phyloP scores from a whole-genome alignment of 176 grass and related monocot species.

The Juncus effusus region DNA sequence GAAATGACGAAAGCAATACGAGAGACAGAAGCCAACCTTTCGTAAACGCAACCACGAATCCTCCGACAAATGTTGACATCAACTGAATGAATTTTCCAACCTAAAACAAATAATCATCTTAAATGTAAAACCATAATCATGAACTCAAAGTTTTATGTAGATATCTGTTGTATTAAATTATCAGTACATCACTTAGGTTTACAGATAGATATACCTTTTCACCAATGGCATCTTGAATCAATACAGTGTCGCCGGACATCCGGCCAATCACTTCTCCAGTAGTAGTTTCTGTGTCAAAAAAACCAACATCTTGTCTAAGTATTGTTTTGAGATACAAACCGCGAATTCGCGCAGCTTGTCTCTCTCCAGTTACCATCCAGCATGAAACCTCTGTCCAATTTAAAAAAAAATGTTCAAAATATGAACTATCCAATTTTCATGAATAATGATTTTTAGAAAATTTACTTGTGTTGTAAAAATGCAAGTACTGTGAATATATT shows the following conservation, averaged over 20 bases:
- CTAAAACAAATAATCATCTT: conserved; percentile 20
- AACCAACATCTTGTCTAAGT: conserved; percentile 59
- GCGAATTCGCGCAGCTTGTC: conserved; percentile 66
- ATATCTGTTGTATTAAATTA: too few relatives aligned
- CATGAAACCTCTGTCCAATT: conserved; percentile 54
- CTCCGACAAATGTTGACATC: conserved; percentile 49
- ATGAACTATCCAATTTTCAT: not conserved
- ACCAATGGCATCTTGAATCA: conserved; percentile 83
- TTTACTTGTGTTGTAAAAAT: not conserved
- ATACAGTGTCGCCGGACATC: conserved; percentile 69
- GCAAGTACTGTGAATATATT: not conserved
- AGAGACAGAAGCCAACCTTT: conserved; percentile 62
- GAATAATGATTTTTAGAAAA: not conserved
- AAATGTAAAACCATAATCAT: not conserved
- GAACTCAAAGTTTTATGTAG: too few relatives aligned
- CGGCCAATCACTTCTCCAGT: conserved; percentile 70
- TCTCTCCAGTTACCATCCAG: conserved; percentile 71
- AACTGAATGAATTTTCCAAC: conserved; percentile 61
- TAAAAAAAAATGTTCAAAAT: not conserved
- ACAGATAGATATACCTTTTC: conserved; percentile 39
- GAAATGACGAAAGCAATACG: conserved; percentile 52
- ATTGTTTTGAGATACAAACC: conserved; percentile 64
- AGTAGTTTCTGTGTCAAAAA: conserved; percentile 66
- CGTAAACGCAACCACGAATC: conserved; percentile 50
- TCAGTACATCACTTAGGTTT: too few relatives aligned